These are phyloP conservation scores for Medicago truncatula DNA, from an alignment of 306 rosid genomes.

Conservation along the genomic window MtrunA17r5.0-ANR NC_053042.1:42743001-42743500, in stretches of 20 bases:
- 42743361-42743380: neutral
- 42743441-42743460: too few relatives aligned
- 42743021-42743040: conserved; percentile 58
- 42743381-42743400: neutral
- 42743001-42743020: conserved; percentile 82
- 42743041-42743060: conserved; percentile 52
- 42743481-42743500: too few relatives aligned
- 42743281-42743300: conserved; percentile 56
- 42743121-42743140: conserved; percentile 69
- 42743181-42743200: conserved; percentile 78
- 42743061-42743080: neutral
- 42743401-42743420: neutral
- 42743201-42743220: conserved; percentile 60
- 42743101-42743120: conserved; percentile 70
- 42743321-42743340: neutral
- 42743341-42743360: neutral
- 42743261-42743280: conserved; percentile 50
- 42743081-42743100: conserved; percentile 54
- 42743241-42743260: conserved; percentile 73
- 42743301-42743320: conserved; percentile 37
- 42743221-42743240: conserved; percentile 69
- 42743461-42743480: too few relatives aligned
- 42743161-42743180: conserved; percentile 72
- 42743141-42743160: conserved; percentile 78
- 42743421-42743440: too few relatives aligned